Base-by-base conservation (phyloP, 2,329 filamentous ascomycete species). In the Pyrenochaeta sp. region DNA sequence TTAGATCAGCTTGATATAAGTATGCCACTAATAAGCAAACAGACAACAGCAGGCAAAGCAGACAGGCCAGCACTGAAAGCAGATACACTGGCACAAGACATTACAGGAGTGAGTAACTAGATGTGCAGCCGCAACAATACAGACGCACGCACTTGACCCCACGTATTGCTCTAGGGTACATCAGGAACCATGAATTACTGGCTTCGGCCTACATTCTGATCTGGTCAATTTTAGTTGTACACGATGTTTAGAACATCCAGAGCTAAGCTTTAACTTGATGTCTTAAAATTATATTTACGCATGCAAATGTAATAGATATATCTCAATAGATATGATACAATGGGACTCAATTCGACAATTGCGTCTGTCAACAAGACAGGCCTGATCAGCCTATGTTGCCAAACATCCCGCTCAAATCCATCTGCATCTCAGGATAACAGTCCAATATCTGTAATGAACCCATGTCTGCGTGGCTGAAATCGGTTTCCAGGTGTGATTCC, bases 11-110 rank as follows among this genome's bases (percentile, higher is more conserved):
- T 36, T 36, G 32, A 36, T 13, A 3, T 5, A 42, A 30, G 28
- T 24, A 36, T 36, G 32, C 12, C 32, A 9, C 25, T 42, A 42
- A 42, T 28, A 30, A 34, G 6, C 28, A 9, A 13, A 34, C 25
- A 68, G 66, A 70, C 67, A 10, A 70, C 66, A 15, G 67, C 67
- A 25, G 67, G 67, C 39, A 70, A 66, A 39, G 64, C 67, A 13
- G 66, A 68, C 43, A 59, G 67, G 28, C 67, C 67, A 10, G 67
- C 66, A 2, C 50, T 70, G 45, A 68, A 68, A 43, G 62, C 51
- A 15, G 67, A 67, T 37, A 48, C 40, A 24, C 32, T 64, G 5
- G 61, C 61, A 24, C 46, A 64, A 45, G 28, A 51, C 12, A 61
- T 27, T 13, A 64, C 61, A 3, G 61, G 61, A 13, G 25, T 61